Evolutionary conservation across 1,139 yeast genomes (phyloP).

Genomic region (Ogataea hybrid): DNA sequence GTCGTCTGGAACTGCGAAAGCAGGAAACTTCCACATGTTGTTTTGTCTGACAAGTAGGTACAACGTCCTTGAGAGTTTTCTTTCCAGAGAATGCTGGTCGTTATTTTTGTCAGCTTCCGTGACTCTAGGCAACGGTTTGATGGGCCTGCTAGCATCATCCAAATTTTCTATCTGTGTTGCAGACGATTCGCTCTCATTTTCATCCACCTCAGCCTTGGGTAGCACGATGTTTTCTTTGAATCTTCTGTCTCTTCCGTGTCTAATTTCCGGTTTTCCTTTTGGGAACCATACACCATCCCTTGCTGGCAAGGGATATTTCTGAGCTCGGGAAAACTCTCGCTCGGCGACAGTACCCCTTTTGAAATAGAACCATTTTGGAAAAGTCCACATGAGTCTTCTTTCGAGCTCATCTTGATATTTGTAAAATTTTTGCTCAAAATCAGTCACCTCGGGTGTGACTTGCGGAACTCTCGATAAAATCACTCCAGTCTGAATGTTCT

Average conservation of each 20-base stretch:
- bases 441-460: slow-evolving; percentile 71
- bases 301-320: slow-evolving; percentile 68
- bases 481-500: slow-evolving; percentile 41
- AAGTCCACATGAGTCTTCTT: slow-evolving; percentile 94
- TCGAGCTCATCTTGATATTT: slow-evolving; percentile 84
- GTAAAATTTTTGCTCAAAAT: slow-evolving; percentile 74
- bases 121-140: slow-evolving; percentile 65
- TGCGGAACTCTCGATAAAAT: slow-evolving; percentile 81
- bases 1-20: slow-evolving; percentile 46
- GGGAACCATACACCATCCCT: slow-evolving; percentile 78
- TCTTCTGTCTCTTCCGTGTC: slow-evolving; percentile 86
- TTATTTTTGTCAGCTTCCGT: slow-evolving; percentile 73
- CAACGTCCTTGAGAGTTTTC: slow-evolving; percentile 76
- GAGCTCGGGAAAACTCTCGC: slow-evolving; percentile 73
- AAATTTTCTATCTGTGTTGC: slow-evolving; percentile 34
- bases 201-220: slow-evolving; percentile 55
- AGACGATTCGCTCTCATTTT: slow-evolving; percentile 28
- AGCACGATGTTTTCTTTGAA: slow-evolving; percentile 70
- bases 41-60: slow-evolving; percentile 60
- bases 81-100: slow-evolving; percentile 68
- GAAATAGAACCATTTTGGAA: slow-evolving; percentile 91
- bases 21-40: slow-evolving; percentile 74
- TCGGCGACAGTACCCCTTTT: slow-evolving; percentile 89
- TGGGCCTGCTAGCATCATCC: slow-evolving; percentile 65
- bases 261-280: slow-evolving; percentile 81